Base-by-base conservation (phyloP, 2,329 filamentous ascomycete genomes). In the Ascochyta pisi region DNA sequence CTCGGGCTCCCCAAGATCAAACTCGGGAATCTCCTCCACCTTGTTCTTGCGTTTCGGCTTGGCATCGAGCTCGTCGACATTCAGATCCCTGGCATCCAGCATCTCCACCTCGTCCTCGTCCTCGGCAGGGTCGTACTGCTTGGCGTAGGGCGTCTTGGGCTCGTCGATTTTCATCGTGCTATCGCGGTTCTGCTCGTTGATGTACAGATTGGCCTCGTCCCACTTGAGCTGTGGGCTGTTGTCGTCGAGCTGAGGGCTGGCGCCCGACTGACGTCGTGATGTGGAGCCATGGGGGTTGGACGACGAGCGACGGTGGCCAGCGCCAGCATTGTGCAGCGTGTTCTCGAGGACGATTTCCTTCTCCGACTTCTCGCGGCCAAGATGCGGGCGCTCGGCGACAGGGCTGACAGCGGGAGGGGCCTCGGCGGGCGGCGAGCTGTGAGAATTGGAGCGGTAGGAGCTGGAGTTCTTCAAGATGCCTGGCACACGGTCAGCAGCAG, bases 131-230 rank as follows among this genome's bases (percentile, higher is more conserved):
- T 98, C 91, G 77, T 97, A 97, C 70, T 92, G 91, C 71, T 89
- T 90, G 33, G 92, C 95, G 75, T 94, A 99, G 4, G 95, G 95
- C 7, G 95, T 99, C 83, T 99, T 99, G 59, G 95, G 95, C 80
- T 99, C 95, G 65, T 92, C 91, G 63, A 99, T 99, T 83, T 98
- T 99, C 95, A 99, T 99, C 56, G 93, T 97, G 60, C 90, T 89
- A 57, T 88, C 92, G 77, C 91, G 93, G 78, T 98, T 92, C 77
- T 98, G 94, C 79, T 99, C 95, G 7, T 95, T 95, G 49, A 99
- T 84, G 78, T 97, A 99, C 29, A 99, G 84, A 73, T 99, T 99
- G 41, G 91, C 95, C 81, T 99, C 95, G 76, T 99, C 95, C 95
- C 95, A 99, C 80, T 97, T 96, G 65, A 99, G 83, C 60, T 92